Percentiles rank a stretch among this genome's conserved stretches.
These are phyloP conservation scores for Penicillium paradoxum DNA, from an alignment of 495 filamentous ascomycete genomes.

Conservation along the genomic window DNA sequence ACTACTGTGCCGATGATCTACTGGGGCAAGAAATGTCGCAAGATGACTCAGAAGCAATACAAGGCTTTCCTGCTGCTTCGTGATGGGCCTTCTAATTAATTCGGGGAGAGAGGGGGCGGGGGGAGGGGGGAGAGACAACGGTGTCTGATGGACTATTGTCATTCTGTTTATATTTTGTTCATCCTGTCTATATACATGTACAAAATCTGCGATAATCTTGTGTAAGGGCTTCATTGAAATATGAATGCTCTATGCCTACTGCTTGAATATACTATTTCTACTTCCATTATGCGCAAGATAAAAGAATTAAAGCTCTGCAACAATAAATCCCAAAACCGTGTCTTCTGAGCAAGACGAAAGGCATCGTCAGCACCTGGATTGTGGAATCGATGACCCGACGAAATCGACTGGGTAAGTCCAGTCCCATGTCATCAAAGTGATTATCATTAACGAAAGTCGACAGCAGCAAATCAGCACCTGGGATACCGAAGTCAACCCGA, in stretches of 20 bases:
- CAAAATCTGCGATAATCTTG: not conserved
- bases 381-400: slow-evolving; percentile 81
- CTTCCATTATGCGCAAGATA: not conserved
- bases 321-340: too few species aligned
- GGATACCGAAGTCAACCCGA: slow-evolving; percentile 71
- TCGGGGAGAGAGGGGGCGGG: not conserved
- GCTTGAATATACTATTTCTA: not conserved
- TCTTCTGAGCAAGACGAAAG: too few species aligned
- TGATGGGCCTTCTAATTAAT: slow-evolving; percentile 10
- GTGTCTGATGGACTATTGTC: not conserved
- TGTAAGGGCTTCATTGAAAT: not conserved
- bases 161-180: not conserved
- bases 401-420: slow-evolving; percentile 82
- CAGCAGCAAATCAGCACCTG: slow-evolving; percentile 56
- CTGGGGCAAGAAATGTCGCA: slow-evolving; percentile 15
- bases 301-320: too few species aligned
- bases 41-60: slow-evolving; percentile 14
- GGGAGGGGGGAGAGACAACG: too few species aligned
- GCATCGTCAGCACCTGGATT: slow-evolving; percentile 76
- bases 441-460: too few species aligned
- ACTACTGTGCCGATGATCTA: slow-evolving; percentile 17
- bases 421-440: too few species aligned
- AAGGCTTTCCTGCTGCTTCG: slow-evolving; percentile 16
- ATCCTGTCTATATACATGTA: not conserved
- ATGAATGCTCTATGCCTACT: not conserved